Evolutionary conservation across 129 eudicot species (phyloP), one percentile per base, ranked within the genome.

Genomic region (Smallanthus sonchifolius): DNA sequence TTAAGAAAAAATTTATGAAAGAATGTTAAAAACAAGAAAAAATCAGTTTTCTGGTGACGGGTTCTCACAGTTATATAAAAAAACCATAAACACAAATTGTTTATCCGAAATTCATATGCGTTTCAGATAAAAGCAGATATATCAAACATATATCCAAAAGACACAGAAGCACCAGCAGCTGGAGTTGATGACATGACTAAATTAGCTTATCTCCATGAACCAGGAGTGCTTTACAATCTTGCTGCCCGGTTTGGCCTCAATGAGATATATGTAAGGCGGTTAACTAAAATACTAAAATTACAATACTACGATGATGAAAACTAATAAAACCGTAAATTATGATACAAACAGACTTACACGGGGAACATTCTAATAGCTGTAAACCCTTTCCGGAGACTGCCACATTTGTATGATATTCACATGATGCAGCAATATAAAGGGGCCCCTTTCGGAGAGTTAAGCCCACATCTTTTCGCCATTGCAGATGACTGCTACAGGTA

Each of bases 111-210:
- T 7, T n/a, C 47, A 15, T 64, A 42, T 16, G 28, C 2, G 13
- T 71, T 81, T 64, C 97, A 91, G 97, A 88, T 88, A 83, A 81
- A 80, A 77, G 87, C 90, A 69, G 82, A 91, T 62, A 86, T 91
- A 36, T 81, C 92, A 7, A 85, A 84, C 79, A 86, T 91, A 88
- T 85, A 88, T 79, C 97, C 97, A 61, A 91, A 91, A 75, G 97
- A 91, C 65, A 86, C 87, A 2, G 97, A 91, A 80, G 97, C 97
- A 69, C 97, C 97, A 59, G 89, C 95, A 24, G 88, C 95, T 43
- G 97, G 96, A 80, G 97, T 91, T 19, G 97, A 91, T 83, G 97
- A 91, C 80, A 91, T 91, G 97, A 91, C 97, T 19, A 91, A 91
- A 48, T 83, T 91, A 79, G 97, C 97, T 80, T 91, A 91, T 77